Evolutionary conservation across 1,284 basidiomycete species (phyloP).

Genomic region (Microbotryum silenes-acaulis): DNA sequence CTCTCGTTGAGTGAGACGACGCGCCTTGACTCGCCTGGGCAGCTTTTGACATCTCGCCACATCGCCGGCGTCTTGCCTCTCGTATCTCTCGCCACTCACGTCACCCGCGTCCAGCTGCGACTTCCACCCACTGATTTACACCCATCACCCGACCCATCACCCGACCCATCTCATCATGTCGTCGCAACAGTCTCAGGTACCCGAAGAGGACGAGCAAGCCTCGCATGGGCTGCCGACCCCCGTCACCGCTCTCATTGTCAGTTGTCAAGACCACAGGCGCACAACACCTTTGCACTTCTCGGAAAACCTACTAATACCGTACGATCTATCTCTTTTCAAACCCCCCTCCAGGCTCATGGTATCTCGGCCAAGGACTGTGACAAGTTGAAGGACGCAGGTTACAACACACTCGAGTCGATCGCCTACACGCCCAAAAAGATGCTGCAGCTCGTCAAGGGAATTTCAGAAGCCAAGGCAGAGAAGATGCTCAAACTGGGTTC

Average conservation of each 20-base stretch:
- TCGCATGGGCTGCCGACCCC: conserved; percentile 19
- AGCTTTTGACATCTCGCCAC: not conserved
- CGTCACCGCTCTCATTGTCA: conserved; percentile 14
- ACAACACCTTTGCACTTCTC: no score
- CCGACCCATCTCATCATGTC: conserved; percentile 4
- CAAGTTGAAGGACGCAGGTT: conserved; percentile 87
- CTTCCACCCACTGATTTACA: no score
- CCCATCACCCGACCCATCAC: no score
- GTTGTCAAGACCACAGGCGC: not conserved
- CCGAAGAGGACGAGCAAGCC: conserved; percentile 7
- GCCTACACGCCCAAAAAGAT: conserved; percentile 96
- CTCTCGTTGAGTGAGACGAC: not conserved
- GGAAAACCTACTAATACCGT: no score
- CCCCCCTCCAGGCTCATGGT: conserved; percentile 49
- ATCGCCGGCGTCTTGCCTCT: not conserved
- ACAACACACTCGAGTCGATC: conserved; percentile 89
- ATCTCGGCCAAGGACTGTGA: conserved; percentile 88
- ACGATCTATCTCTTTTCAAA: no score
- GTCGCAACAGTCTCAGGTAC: conserved; percentile 21
- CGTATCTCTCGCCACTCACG: not conserved
- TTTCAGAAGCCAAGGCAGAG: conserved; percentile 95
- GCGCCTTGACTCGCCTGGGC: not conserved
- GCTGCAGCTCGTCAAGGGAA: conserved; percentile 86
- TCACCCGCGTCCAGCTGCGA: no score
- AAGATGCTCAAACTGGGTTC: conserved; percentile 86